Percentiles rank a stretch among this genome's conserved stretches.
Conservation (phyloP, 1,284 basidiomycete species). For the Ceratobasidium theobromae region DNA sequence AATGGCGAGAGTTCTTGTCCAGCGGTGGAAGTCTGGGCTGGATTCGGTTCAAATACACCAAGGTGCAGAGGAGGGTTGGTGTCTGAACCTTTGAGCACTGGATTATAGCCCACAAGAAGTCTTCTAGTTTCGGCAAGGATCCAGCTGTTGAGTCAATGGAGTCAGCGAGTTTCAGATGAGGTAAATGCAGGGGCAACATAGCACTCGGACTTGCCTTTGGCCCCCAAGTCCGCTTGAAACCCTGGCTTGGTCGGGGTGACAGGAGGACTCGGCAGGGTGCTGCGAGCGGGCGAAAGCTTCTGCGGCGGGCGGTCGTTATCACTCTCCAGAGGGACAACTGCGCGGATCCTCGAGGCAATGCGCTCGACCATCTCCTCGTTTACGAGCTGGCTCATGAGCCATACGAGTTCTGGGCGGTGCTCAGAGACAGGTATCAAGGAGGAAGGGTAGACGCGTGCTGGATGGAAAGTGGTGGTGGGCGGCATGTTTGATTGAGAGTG, state of each 20-base stretch:
- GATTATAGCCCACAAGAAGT: constrained; percentile 86
- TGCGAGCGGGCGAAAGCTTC: background rate
- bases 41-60: constrained; percentile 91
- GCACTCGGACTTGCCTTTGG: background rate
- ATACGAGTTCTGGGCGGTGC: constrained; percentile 76
- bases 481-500: constrained; percentile 7
- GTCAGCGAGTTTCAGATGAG: constrained; percentile 3
- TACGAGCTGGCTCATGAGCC: constrained; percentile 75
- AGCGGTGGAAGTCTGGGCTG: constrained; percentile 77
- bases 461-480: constrained; percentile 5
- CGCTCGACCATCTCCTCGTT: constrained; percentile 80
- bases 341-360: constrained; percentile 65
- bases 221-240: constrained; percentile 33
- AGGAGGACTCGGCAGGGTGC: constrained; percentile 39
- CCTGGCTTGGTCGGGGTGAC: constrained; percentile 41
- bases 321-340: constrained; percentile 64
- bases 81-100: constrained; percentile 88
- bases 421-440: constrained; percentile 67
- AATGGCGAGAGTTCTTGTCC: constrained; percentile 30
- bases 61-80: constrained; percentile 86
- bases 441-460: constrained; percentile 46
- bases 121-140: constrained; percentile 70
- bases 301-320: constrained; percentile 1
- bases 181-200: background rate
- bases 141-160: constrained; percentile 8